Conservation (phyloP, 2,329 filamentous ascomycete species). For the Neofusicoccum cordaticola region DNA sequence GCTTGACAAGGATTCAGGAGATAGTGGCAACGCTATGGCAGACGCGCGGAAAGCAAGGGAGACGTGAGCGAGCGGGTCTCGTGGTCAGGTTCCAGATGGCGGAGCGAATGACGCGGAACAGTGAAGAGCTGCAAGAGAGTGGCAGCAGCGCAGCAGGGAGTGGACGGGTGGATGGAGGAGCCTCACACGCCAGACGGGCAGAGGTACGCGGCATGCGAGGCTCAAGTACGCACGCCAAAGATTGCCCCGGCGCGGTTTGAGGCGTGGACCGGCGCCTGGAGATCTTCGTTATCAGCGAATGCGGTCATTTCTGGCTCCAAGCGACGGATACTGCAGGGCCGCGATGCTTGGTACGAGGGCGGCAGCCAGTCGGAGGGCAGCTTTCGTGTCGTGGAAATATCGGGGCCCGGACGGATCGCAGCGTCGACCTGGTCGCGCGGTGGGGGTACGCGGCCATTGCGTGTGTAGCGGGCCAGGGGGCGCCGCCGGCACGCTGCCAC, state of each 20-base stretch:
- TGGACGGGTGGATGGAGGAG: not conserved
- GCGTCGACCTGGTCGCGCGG: not conserved
- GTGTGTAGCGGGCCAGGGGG: not conserved
- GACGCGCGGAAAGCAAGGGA: conserved; percentile 2
- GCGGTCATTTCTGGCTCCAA: conserved; percentile 16
- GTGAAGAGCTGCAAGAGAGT: conserved; percentile 1
- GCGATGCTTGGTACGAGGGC: conserved; percentile 11
- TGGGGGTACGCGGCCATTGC: conserved; percentile 12
- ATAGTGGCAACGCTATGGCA: not conserved
- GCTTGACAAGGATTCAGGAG: conserved; percentile 13
- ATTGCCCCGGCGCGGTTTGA: not conserved
- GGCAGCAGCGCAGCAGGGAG: not conserved
- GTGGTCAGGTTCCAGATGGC: not conserved
- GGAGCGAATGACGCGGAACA: not conserved
- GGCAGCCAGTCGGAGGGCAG: not conserved
- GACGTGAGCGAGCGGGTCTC: conserved; percentile 12
- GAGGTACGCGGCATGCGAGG: conserved; percentile 3
- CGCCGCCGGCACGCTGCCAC: not conserved
- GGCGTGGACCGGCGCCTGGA: not conserved
- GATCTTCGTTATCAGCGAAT: conserved; percentile 17
- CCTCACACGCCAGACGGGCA: not conserved
- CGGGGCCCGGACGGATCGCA: conserved; percentile 1
- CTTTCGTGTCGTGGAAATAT: conserved; percentile 15
- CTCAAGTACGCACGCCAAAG: conserved; percentile 13
- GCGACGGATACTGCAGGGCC: conserved; percentile 14